Evolutionary conservation across 1,284 basidiomycete genomes (phyloP), one percentile per base, ranked within the genome.

Genomic region (Cryptococcus amylolentus): DNA sequence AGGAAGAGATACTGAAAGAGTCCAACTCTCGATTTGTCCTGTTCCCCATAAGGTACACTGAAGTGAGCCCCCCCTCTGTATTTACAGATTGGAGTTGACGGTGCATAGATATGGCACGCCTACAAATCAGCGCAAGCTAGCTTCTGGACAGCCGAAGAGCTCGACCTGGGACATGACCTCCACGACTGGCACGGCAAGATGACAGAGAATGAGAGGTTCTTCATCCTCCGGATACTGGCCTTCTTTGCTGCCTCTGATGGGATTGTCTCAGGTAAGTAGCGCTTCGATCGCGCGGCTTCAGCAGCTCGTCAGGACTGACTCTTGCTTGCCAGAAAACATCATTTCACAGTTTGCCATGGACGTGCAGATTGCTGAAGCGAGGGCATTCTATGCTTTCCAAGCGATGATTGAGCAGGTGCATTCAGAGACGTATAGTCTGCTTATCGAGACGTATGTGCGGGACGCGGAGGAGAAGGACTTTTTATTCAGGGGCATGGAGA

Each of bases 161-260:
- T 97, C 79, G 91, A 97, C 71, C 84, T 97, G 3, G 90, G 88
- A 13, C 87, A 93, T 69, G 93, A 98, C 68, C 68, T 89, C 48
- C 83, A 85, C 60, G 91, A 94, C 79, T 97, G 94, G 94, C 84
- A 86, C 67, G 86, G 87, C 71, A 86, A 86, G 62, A 81, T 97
- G 53, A 97, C 88, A 68, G 84, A 89, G 69, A 86, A 91, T 64
- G 93, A 97, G 72, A 87, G 89, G 13, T 89, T 93, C 76, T 97
- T 98, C 74, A 85, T 97, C 67, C 90, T 91, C 3, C 90, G 94
- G 71, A 82, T 97, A 48, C 86, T 97, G 42, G 93, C 93, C 3
- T 97, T 97, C 79, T 97, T 97, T 67, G 91, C 94, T 20, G 91
- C 93, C 0, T 95, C 91, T 0, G 93, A 97, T 64, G 93, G 94